Conservation (phyloP, 1,284 basidiomycete species). For the Anthracocystis setariae region DNA sequence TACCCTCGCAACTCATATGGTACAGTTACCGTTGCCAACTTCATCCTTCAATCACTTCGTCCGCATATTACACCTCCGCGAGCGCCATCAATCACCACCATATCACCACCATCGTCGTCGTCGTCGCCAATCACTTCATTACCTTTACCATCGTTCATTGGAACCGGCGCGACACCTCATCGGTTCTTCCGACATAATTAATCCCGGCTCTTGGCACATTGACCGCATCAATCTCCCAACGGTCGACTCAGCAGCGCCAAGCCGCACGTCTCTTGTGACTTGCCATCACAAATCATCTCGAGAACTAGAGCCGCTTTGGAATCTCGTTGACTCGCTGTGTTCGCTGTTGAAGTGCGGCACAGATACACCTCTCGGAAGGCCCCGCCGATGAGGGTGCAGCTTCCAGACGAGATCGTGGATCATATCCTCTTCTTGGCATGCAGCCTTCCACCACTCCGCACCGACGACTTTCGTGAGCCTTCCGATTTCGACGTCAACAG, state of each 20-base stretch:
- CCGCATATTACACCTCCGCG: neutral
- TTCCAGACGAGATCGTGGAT: conserved; percentile 54
- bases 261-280: neutral
- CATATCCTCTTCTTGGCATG: conserved; percentile 52
- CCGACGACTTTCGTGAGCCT: conserved; percentile 33
- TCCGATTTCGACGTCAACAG: conserved; percentile 38
- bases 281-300: neutral
- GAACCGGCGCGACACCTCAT: neutral
- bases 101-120: neutral
- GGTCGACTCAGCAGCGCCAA: neutral
- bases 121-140: neutral
- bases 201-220: neutral
- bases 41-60: too few species aligned
- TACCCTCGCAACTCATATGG: too few species aligned
- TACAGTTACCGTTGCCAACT: too few species aligned
- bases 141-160: neutral
- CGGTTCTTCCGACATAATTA: neutral
- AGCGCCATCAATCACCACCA: too few species aligned
- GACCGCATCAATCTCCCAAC: too few species aligned
- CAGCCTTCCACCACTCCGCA: conserved; percentile 37
- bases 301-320: neutral
- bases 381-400: conserved; percentile 23
- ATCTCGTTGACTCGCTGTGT: neutral
- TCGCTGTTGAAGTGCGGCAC: conserved; percentile 2
- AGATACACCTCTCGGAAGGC: conserved; percentile 7